Base-by-base conservation (phyloP, 495 filamentous ascomycete species). In the Penicillium cosmopolitanum region DNA sequence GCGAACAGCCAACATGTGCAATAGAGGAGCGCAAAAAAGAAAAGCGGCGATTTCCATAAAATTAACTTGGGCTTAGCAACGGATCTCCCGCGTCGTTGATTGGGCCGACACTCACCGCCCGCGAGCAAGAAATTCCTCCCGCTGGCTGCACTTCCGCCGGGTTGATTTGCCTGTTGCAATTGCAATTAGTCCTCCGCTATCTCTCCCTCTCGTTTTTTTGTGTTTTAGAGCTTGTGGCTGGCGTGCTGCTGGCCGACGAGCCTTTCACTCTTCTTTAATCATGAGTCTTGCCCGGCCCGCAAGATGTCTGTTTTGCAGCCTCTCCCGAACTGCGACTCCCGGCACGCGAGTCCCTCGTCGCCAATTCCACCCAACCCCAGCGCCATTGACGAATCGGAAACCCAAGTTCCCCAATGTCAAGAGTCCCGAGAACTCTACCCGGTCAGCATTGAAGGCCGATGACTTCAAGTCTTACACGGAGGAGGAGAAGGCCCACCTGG, bases 391-490 rank as follows among this genome's bases (percentile, higher is more conserved):
- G 33, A 69, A 79, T 72, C 63, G 66, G 61, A 73, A 75, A 70
- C 68, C 68, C 21, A 71, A 68, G 48, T 54, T 64, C 57, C 67
- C 61, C 51, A 68, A 63, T 60, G 57, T 65, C 18, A 63, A 65
- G 56, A 53, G 68, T 36, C 43, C 53, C 2, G 60, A 64, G 35
- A 16, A 18, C 4, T 34, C 69, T 15, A 58, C 66, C 23, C 28
- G 55, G 28, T 55, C 61, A 25, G 60, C 52, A 19, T 52, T 68
- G 56, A 72, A 66, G 70, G 83, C 57, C 55, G 74, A 55, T 58
- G 80, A 64, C 61, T 88, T 88, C 70, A 74, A 83, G 58, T 67
- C 78, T 5, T 97, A 96, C 77, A 86, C 87, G 4, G 72, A 78
- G 47, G 82, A 85, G 42, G 89, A 97, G 68, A 83, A 87, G 64